Evolutionary conservation across 208 protist genomes (phyloP).

Genomic region (Herpetomonas muscarum): DNA sequence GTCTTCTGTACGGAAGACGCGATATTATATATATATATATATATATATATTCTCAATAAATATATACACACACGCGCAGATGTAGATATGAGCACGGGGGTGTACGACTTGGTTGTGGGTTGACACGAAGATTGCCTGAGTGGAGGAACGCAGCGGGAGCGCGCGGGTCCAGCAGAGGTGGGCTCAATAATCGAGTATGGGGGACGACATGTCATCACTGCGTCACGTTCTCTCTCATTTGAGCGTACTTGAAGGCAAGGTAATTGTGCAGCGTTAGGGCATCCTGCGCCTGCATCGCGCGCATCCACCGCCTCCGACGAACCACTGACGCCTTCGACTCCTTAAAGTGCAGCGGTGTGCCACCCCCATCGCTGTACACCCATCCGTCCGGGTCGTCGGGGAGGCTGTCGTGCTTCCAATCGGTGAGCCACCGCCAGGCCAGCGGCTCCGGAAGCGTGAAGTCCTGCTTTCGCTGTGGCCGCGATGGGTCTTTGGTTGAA

Average conservation of each 20-base stretch:
- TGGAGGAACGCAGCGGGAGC: too few species aligned
- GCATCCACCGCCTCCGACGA: conserved; percentile 44
- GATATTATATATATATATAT: too few species aligned
- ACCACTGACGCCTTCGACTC: conserved; percentile 15
- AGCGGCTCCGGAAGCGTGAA: conserved; percentile 31
- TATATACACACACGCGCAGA: not conserved
- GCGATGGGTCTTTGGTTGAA: conserved; percentile 22
- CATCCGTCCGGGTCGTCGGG: conserved; percentile 48
- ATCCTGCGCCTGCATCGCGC: conserved; percentile 52
- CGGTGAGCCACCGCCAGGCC: conserved; percentile 46
- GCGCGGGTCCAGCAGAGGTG: too few species aligned
- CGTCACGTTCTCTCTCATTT: conserved; percentile 5
- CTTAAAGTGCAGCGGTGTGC: conserved; percentile 19
- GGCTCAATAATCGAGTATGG: not conserved
- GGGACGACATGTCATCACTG: not conserved
- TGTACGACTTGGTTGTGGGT: not conserved
- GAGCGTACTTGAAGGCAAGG: conserved; percentile 9
- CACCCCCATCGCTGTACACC: conserved; percentile 32
- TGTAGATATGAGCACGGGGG: not conserved
- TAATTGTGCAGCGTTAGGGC: conserved; percentile 46
- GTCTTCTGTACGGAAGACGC: too few species aligned
- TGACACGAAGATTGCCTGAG: too few species aligned
- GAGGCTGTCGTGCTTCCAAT: conserved; percentile 44
- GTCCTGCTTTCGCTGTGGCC: conserved; percentile 24
- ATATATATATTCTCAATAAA: not conserved